Base-by-base conservation (phyloP, 352 stramenopile genomes). In the Paralagenidium karlingii region DNA sequence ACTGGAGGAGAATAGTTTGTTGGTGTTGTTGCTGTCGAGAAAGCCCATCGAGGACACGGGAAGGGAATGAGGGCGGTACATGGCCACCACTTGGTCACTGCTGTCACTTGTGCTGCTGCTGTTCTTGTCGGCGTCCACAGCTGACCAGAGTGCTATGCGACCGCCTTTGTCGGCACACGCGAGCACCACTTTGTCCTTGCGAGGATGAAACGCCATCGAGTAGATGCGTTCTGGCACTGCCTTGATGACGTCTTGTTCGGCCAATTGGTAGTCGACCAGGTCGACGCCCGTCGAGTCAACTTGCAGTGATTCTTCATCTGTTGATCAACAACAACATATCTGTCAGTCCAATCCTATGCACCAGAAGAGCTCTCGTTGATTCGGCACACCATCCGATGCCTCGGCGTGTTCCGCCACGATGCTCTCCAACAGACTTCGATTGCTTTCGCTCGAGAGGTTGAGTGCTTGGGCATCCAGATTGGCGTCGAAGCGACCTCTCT, bases 1-100 rank as follows among this genome's bases (percentile, higher is more conserved):
- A 47, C 73, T 82, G 11, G 63, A 47, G 3, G 78, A 84, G 3
- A 89, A 21, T 0, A 92, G 42, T 40, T 79, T 82, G 8, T 28
- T 45, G 3, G 51, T 64, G 7, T 53, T 32, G 42, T 89, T 62
- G 3, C 36, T 32, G 1, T 43, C 51, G 5, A 45, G 31, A 16
- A 89, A 86, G 25, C 78, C 65, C 13, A 92, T 33, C 47, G 80
- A 65, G 44, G 58, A 78, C n/a, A 84, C 56, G 0, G 73, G 70
- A 15, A 53, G 53, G 12, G 50, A 63, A 47, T 92, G 76, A 32
- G 75, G 75, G 11, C 73, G 60, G 40, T 84, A 88, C 36, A 80
- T 53, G 1, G 59, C 68, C 11, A 92, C 56, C 13, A 51, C 47
- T 18, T 45, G 55, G 16, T 58, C 40, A 5, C 50, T 40, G 24